A percentile compares a stretch with the other conserved stretches of the same genome.
phyloP scores from a whole-genome alignment of 768 basidiomycete genomes.

The Leucocoprinus birnbaumii region DNA sequence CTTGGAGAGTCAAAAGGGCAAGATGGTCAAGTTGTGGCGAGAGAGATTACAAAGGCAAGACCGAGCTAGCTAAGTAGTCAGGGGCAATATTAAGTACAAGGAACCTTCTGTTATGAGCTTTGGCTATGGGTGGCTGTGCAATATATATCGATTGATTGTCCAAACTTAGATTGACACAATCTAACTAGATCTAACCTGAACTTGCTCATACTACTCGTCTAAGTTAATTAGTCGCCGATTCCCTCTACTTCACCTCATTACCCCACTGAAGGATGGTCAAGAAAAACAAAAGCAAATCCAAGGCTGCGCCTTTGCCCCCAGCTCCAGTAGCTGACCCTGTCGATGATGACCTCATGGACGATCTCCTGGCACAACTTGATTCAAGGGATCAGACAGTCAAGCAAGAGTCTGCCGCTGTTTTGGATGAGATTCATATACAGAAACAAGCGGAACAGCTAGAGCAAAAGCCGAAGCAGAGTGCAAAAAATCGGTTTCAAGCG shows the following conservation, averaged over 20 bases:
- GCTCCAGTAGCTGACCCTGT: conserved; percentile 29
- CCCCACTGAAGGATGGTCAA: conserved; percentile 42
- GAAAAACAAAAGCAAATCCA: conserved; percentile 46
- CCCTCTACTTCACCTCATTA: no score
- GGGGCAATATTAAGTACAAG: neutral
- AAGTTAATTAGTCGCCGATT: no score
- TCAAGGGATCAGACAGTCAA: conserved; percentile 50
- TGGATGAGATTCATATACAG: conserved; percentile 44
- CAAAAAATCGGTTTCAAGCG: conserved; percentile 65
- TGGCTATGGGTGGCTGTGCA: conserved; percentile 11
- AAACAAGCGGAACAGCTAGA: conserved; percentile 27
- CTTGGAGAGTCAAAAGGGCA: neutral
- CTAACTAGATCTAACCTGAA: conserved; percentile 3
- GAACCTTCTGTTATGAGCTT: neutral
- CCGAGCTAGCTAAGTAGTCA: neutral
- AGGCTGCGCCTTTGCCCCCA: conserved; percentile 34
- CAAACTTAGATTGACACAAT: neutral
- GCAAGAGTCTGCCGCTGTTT: conserved; percentile 43
- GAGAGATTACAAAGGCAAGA: neutral
- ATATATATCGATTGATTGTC: neutral
- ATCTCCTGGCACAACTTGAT: conserved; percentile 76
- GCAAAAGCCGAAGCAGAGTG: conserved; percentile 44
- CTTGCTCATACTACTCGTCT: no score
- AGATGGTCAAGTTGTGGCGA: neutral
- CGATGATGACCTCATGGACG: conserved; percentile 66